Evolutionary conservation across 495 filamentous ascomycete genomes (phyloP), one percentile per base, ranked within the genome.

Genomic region (Neurospora discreta): DNA sequence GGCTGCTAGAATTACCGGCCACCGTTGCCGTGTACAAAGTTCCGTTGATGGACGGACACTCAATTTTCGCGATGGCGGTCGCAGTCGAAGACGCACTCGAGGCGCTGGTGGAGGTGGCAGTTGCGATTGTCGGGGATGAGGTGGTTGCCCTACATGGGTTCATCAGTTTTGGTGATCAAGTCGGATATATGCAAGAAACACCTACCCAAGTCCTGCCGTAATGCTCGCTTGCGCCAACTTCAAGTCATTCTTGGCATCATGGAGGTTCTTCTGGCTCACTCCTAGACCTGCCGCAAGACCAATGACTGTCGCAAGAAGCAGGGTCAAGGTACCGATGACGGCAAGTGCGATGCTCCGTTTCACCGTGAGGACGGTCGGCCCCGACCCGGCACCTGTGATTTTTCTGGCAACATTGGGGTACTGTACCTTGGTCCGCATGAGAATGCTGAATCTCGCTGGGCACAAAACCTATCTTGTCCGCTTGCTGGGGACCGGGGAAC

Each of bases 1-100:
- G 26, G 52, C 52, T 65, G 52, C 26, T 65, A 0, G 52, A 33
- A 26, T 18, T 65, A 36, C 52, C 26, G 8, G 38, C n/a, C 30
- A 40, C 71, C 6, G 68, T 36, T 8, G 75, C 44, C 0, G 78
- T 76, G 72, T 78, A 79, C 30, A 76, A 71, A 8, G 80, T 83
- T 58, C 79, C 76, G 73, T 83, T 83, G 71, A 77, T 73, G 2
- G 68, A 58, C 3, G 81, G 81, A 71, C 77, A 77, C 33, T 77
- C 70, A 58, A 73, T 65, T 38, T 71, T 18, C 18, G 69, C 23
- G 13, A 65, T 71, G 52, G 58, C 43, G 38, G 68, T 40, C 2
- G 72, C 40, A 36, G 74, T 69, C 1, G 74, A 36, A 8, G 77
- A 60, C 39, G 71, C 9, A 10, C 71, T 39, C 26, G 71, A 15